Evolutionary conservation across 78 protist genomes (phyloP).

Genomic region (Dictyostelium citrinum): DNA sequence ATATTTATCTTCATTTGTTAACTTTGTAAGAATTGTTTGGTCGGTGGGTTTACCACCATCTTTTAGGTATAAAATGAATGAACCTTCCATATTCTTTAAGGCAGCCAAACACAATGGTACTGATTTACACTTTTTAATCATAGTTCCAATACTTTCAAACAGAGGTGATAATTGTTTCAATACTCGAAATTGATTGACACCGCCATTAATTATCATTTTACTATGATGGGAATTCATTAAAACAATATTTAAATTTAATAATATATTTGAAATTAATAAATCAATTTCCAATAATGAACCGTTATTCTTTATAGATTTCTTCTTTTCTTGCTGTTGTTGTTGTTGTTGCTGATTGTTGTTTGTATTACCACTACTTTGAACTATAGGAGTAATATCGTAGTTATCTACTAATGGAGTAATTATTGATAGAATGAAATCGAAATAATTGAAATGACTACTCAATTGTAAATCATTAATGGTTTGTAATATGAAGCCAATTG

Average conservation of each 20-base stretch:
- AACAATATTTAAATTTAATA: not conserved
- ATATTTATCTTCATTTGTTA: not conserved
- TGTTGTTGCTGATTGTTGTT: not conserved
- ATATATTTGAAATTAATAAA: not conserved
- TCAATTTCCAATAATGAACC: not conserved
- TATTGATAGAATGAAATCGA: not conserved
- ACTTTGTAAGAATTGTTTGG: not conserved
- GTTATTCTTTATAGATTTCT: not conserved
- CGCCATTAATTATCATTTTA: not conserved
- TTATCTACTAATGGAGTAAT: not conserved
- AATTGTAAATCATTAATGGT: not conserved
- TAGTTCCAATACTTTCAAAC: not conserved
- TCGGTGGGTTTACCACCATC: conserved; percentile 7
- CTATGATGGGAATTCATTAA: not conserved
- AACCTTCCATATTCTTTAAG: not conserved
- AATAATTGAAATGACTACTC: not conserved
- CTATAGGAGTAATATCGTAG: not conserved
- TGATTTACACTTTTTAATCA: not conserved
- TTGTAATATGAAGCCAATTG: not conserved
- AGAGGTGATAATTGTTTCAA: not conserved
- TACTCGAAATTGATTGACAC: not conserved
- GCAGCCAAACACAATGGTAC: not conserved
- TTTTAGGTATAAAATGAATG: not conserved
- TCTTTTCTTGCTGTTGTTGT: not conserved
- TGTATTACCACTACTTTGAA: not conserved